These are phyloP conservation scores for Thelonectria discophora DNA, from an alignment of 2,329 filamentous ascomycete genomes.

Conservation along the genomic window DNA sequence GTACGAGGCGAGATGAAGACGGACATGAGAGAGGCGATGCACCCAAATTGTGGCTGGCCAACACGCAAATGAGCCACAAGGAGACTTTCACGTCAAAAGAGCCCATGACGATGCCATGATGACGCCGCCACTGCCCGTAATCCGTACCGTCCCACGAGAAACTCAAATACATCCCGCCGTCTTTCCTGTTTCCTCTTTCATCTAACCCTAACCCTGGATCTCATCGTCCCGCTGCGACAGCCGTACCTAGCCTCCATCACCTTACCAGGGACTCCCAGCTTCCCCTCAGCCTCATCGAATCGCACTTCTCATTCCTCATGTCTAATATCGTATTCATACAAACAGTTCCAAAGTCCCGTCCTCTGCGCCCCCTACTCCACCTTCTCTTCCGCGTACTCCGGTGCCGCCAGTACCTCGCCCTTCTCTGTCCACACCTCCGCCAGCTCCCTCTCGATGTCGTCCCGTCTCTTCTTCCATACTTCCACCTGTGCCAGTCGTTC, in stretches of 20 bases:
- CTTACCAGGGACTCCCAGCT: background rate
- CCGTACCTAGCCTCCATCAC: too few relatives aligned
- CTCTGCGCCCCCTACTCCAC: conserved; percentile 10
- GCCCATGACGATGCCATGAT: background rate
- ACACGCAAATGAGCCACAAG: background rate
- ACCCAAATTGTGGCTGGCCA: background rate
- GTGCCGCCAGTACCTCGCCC: conserved; percentile 58
- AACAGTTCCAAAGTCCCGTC: conserved; percentile 6
- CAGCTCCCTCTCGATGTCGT: conserved; percentile 86
- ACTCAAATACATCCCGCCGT: too few relatives aligned
- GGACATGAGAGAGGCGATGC: background rate
- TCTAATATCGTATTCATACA: conserved; percentile 16
- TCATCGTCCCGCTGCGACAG: background rate
- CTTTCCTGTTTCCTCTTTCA: background rate
- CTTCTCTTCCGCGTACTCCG: conserved; percentile 49
- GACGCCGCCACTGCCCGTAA: background rate
- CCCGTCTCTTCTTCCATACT: conserved; percentile 79
- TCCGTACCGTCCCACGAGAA: too few relatives aligned
- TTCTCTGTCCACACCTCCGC: conserved; percentile 68
- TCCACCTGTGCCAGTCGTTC: conserved; percentile 84
- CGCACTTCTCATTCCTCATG: conserved; percentile 14
- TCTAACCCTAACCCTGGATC: conserved; percentile 25
- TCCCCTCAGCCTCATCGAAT: conserved; percentile 2
- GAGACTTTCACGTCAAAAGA: background rate
- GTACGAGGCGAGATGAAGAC: background rate